Evolutionary conservation across 129 eudicot species (phyloP).

Genomic region (Saposhnikovia divaricata): DNA sequence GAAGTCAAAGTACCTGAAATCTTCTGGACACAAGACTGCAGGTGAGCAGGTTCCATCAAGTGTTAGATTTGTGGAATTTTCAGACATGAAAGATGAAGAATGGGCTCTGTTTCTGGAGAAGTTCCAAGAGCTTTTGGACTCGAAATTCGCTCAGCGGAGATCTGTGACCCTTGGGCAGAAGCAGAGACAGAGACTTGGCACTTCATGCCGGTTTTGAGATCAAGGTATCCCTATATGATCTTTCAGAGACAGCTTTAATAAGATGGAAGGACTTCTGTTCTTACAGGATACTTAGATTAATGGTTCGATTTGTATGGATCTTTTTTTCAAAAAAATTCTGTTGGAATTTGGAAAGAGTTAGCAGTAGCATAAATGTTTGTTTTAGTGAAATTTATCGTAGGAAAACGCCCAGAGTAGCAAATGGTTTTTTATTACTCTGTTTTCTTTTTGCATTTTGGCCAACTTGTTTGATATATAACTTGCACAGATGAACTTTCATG

Average conservation of each 20-base stretch:
- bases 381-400: background rate
- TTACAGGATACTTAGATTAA: conserved; percentile 15
- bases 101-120: conserved; percentile 26
- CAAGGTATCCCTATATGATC: conserved; percentile 16
- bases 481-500: too few species aligned
- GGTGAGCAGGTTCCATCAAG: conserved; percentile 15
- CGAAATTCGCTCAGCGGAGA: conserved; percentile 15
- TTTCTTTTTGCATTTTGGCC: background rate
- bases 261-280: conserved; percentile 27
- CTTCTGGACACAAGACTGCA: conserved; percentile 43
- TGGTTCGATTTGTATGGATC: conserved; percentile 5
- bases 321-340: background rate
- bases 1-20: conserved; percentile 37
- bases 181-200: conserved; percentile 33
- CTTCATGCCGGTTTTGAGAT: conserved; percentile 41
- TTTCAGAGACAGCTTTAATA: conserved; percentile 20
- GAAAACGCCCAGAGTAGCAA: background rate
- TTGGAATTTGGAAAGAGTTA: background rate
- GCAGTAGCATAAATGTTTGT: background rate
- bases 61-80: conserved; percentile 19
- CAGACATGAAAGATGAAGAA: conserved; percentile 32
- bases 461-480: background rate
- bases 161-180: conserved; percentile 12
- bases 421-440: background rate
- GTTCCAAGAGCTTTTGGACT: conserved; percentile 30